Evolutionary conservation across 1,284 basidiomycete genomes (phyloP).

Genomic region (Blastosporella zonata): DNA sequence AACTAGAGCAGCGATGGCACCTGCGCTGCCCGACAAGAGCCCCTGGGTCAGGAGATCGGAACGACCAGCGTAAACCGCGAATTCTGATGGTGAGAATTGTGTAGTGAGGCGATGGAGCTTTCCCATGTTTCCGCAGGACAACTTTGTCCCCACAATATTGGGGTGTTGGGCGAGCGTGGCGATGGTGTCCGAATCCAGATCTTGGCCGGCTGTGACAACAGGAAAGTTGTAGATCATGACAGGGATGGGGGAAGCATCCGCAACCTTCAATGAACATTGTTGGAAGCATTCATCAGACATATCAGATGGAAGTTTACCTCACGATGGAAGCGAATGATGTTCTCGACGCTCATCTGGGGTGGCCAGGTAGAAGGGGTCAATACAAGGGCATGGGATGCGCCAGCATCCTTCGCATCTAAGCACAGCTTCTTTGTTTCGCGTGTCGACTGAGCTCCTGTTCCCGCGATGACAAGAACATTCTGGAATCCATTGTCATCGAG

Average conservation of each 20-base stretch:
- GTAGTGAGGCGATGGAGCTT: slow-evolving; percentile 78
- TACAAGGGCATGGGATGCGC: slow-evolving; percentile 77
- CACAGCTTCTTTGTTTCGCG: slow-evolving; percentile 81
- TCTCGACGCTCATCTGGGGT: slow-evolving; percentile 57
- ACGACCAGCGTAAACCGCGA: slow-evolving; percentile 64
- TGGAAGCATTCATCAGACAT: neutral
- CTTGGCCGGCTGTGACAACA: slow-evolving; percentile 75
- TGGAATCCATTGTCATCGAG: slow-evolving; percentile 73
- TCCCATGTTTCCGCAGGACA: slow-evolving; percentile 84
- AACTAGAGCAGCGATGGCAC: slow-evolving; percentile 72
- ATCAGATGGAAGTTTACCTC: slow-evolving; percentile 37
- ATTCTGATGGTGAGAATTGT: slow-evolving; percentile 46
- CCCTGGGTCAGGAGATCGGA: slow-evolving; percentile 68
- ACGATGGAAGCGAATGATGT: slow-evolving; percentile 62
- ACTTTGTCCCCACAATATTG: slow-evolving; percentile 87
- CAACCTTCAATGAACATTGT: slow-evolving; percentile 48
- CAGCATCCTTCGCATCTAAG: slow-evolving; percentile 74
- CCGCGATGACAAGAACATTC: slow-evolving; percentile 74
- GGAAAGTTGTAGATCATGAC: slow-evolving; percentile 94
- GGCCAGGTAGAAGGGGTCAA: slow-evolving; percentile 71
- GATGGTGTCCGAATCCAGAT: slow-evolving; percentile 84
- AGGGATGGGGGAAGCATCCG: slow-evolving; percentile 79
- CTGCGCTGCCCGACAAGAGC: slow-evolving; percentile 65
- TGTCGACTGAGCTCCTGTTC: slow-evolving; percentile 81
- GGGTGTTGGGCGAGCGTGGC: slow-evolving; percentile 72